These are phyloP conservation scores for Verticillium albo-atrum DNA, from an alignment of 2,329 filamentous ascomycete genomes.

Conservation along the genomic window DNA sequence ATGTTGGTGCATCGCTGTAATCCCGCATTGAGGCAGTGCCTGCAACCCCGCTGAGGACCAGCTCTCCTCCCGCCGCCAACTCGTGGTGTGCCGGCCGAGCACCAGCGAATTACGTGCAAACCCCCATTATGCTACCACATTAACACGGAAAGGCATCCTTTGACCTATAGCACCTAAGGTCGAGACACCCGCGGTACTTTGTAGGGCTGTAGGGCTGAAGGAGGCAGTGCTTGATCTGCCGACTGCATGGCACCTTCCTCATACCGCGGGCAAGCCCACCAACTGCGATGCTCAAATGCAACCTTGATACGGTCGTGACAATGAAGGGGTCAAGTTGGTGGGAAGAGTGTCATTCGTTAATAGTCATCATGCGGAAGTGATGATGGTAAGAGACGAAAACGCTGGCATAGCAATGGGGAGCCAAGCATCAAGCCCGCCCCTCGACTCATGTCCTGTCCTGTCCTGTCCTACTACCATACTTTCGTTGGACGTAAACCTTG, in stretches of 20 bases:
- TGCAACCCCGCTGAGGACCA: background rate
- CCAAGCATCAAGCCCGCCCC: background rate
- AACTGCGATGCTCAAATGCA: background rate
- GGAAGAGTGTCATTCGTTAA: conserved; percentile 9
- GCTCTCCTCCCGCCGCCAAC: background rate
- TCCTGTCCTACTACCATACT: background rate
- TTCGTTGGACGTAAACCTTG: background rate
- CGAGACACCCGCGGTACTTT: background rate
- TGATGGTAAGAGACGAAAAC: conserved; percentile 5
- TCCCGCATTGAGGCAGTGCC: background rate
- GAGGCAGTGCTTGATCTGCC: background rate
- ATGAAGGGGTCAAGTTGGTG: background rate
- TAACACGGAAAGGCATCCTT: background rate
- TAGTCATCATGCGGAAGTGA: conserved; percentile 7
- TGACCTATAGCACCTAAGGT: background rate
- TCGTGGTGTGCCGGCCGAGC: background rate
- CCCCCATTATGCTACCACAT: background rate
- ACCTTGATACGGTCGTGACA: background rate
- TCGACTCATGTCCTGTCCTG: background rate
- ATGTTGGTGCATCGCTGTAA: background rate
- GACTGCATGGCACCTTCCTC: background rate
- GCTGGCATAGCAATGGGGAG: conserved; percentile 4
- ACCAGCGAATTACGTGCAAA: background rate
- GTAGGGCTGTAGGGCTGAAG: background rate
- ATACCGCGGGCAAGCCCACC: background rate